These are phyloP conservation scores for Apiospora koreana DNA, from an alignment of 2,329 filamentous ascomycete species.

Conservation along the genomic window DNA sequence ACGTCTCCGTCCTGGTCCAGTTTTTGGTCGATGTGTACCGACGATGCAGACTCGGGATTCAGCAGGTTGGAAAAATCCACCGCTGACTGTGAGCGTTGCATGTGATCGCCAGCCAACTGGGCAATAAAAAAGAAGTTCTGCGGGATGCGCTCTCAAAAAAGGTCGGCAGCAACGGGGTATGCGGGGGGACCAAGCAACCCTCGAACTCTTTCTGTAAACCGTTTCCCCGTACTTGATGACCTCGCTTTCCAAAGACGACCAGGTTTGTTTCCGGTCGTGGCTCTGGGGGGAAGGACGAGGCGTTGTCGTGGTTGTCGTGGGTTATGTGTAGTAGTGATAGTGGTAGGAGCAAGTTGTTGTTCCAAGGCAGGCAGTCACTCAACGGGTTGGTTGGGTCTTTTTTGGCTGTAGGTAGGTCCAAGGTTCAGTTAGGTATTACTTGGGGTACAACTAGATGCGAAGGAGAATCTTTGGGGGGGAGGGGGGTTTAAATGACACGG, in stretches of 20 bases:
- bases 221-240: background rate
- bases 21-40: conserved; percentile 26
- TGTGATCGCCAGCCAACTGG: conserved; percentile 56
- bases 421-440: conserved; percentile 19
- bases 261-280: conserved; percentile 1
- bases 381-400: conserved; percentile 4
- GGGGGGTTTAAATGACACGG: conserved; percentile 37
- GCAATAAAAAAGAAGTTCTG: conserved; percentile 23
- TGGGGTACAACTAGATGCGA: conserved; percentile 29
- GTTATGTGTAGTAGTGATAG: background rate
- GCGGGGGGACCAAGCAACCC: conserved; percentile 1
- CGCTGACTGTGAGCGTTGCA: conserved; percentile 73
- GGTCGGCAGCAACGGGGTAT: background rate
- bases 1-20: conserved; percentile 36
- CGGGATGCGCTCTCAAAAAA: conserved; percentile 15
- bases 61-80: conserved; percentile 77
- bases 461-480: conserved; percentile 31
- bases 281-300: background rate
- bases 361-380: background rate
- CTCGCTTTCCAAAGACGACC: conserved; percentile 1
- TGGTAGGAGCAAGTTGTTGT: background rate
- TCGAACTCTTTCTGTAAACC: background rate
- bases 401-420: conserved; percentile 2
- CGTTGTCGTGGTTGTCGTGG: background rate
- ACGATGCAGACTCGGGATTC: conserved; percentile 56